Evolutionary conservation across 495 filamentous ascomycete genomes (phyloP), one percentile per base, ranked within the genome.

Genomic region (Penicillium roqueforti): DNA sequence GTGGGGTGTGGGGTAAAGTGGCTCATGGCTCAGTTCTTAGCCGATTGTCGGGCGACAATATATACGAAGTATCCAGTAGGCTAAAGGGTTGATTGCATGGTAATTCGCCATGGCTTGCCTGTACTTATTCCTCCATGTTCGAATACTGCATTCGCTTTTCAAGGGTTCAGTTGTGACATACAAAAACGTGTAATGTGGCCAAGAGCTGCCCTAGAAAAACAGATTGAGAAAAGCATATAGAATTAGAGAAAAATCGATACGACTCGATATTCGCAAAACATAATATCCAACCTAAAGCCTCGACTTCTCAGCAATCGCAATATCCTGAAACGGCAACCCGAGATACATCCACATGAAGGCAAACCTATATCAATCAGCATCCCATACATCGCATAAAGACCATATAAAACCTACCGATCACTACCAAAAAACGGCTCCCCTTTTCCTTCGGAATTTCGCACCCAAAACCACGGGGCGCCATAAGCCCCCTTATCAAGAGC

Each of bases 371-470:
- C 37, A 29, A 38, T 66, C 16, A 61, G 55, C 31, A 13, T 25
- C 14, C 14, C 8, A 16, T 29, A n/a, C 40, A 23, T 6, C 34
- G 39, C 10, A 58, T 50, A 60, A 47, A 63, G 14, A 68, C 38
- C 69, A 44, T 7, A 18, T 7, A 20, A 18, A 37, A 60, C 63
- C 41, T 45, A 88, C 72, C 87, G 74, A 70, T 90, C 87, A 68
- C 86, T 89, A 2, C 87, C 87, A 67, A 91, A 91, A 65, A 89
- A 90, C 3, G 85, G 83, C 70, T 87, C 83, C 47, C 72, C 74
- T 47, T 72, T 62, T 4, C 84, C 84, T 9, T 74, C 68, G 13
- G 48, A 59, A 60, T 88, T 81, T n/a, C 65, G 71, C n/a, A 84
- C 87, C 78, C 82, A 86, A 53, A 88, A 74, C 86, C 87, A 92